A percentile compares a stretch with the other conserved stretches of the same genome.
These are phyloP conservation scores for Termitomyces sp. DNA, from an alignment of 768 basidiomycete genomes.

Conservation along the genomic window DNA sequence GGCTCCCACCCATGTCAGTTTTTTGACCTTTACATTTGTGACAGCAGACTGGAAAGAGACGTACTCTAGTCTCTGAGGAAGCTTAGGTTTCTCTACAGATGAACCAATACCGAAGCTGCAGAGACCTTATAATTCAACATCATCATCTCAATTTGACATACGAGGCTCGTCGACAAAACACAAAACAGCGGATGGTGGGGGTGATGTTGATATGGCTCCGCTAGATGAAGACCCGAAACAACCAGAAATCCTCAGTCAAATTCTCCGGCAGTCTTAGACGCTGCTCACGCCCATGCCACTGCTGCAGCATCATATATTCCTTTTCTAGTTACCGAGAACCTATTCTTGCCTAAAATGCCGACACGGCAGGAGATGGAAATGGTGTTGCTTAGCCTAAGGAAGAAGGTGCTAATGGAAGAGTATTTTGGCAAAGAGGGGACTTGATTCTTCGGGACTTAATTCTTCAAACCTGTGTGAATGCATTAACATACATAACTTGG, in stretches of 20 bases:
- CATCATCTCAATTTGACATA: slow-evolving; percentile 13
- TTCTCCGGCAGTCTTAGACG: too few species aligned
- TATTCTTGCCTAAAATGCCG: too few species aligned
- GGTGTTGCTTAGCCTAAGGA: neutral
- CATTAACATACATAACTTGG: neutral
- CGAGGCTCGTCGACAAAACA: too few species aligned
- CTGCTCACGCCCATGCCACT: too few species aligned
- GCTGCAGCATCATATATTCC: too few species aligned
- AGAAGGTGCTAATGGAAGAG: neutral
- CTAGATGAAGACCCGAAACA: too few species aligned
- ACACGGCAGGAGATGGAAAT: too few species aligned
- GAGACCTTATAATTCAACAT: slow-evolving; percentile 24
- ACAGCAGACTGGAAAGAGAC: slow-evolving; percentile 65
- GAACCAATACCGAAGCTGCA: slow-evolving; percentile 54
- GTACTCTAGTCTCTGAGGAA: slow-evolving; percentile 49
- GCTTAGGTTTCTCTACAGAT: slow-evolving; percentile 49
- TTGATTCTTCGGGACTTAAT: neutral
- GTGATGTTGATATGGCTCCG: too few species aligned
- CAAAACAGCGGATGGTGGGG: too few species aligned
- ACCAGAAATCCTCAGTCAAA: too few species aligned
- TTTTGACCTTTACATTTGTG: neutral
- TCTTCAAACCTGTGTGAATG: neutral
- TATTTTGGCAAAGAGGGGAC: neutral
- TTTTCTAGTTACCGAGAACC: too few species aligned
- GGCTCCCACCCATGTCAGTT: neutral